Evolutionary conservation across 306 rosid genomes (phyloP).

Genomic region (Parietaria judaica): DNA sequence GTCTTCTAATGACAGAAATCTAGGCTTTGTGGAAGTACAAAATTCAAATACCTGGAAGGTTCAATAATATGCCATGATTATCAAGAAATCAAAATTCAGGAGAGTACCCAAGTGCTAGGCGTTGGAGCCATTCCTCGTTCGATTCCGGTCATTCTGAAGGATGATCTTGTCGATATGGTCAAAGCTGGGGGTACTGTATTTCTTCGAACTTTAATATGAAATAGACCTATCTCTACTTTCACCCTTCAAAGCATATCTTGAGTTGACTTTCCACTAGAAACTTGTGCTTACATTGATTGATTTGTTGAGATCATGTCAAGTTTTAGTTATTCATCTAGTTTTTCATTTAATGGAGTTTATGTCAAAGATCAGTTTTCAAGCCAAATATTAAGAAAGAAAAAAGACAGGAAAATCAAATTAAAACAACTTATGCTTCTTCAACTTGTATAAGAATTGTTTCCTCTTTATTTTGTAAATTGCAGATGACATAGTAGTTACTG

Average conservation of each 20-base stretch:
- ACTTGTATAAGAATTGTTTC: too few species aligned
- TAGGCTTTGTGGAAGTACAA: slow-evolving; percentile 64
- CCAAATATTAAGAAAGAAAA: too few species aligned
- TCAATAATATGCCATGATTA: slow-evolving; percentile 83
- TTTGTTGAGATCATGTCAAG: not conserved
- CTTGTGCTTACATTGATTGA: not conserved
- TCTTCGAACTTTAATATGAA: not conserved
- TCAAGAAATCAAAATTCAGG: slow-evolving; percentile 95
- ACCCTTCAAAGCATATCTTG: not conserved
- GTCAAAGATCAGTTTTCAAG: too few species aligned
- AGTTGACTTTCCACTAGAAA: not conserved
- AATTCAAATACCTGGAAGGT: slow-evolving; percentile 63
- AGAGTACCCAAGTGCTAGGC: slow-evolving; percentile 75
- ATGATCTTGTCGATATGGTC: slow-evolving; percentile 85
- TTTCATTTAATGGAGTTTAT: too few species aligned
- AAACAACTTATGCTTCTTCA: too few species aligned
- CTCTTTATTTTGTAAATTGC: slow-evolving; percentile 15
- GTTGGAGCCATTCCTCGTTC: slow-evolving; percentile 98
- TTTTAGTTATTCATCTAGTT: too few species aligned
- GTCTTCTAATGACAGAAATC: slow-evolving; percentile 39
- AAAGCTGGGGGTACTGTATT: slow-evolving; percentile 87
- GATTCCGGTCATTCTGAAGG: slow-evolving; percentile 71
- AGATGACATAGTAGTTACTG: slow-evolving; percentile 82
- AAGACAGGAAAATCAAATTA: too few species aligned
- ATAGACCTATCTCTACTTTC: not conserved